Evolutionary conservation across 164 flowering plant genomes (phyloP), one percentile per base, ranked within the genome.

Genomic region (Echeveria elegans): DNA sequence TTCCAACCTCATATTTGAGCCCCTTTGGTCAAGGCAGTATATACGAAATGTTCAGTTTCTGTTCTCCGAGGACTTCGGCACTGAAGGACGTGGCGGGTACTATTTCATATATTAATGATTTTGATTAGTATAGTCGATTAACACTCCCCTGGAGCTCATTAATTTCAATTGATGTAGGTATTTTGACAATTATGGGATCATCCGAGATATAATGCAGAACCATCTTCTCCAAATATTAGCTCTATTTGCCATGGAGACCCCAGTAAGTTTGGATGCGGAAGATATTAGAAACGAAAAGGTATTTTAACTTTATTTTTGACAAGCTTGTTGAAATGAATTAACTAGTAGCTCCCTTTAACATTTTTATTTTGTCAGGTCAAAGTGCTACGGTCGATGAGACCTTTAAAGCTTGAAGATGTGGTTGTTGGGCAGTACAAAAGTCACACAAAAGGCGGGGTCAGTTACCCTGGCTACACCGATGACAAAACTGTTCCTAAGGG

Each of bases 251-350:
- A 92, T 92, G 98, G 98, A 92, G 75, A 77, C 98, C 43, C 98
- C 98, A 24, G 93, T 90, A 69, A 90, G 86, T 80, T 79, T 92
- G 68, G 96, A 90, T 76, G 98, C 82, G 1, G 98, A 90, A 72
- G 98, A 92, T 74, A 78, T 92, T 26, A 77, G 96, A 72, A 90
- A 87, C 72, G 98, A 92, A 73, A 92, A 90, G 98, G 98, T 89
- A 69, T 43, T 43, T 43, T n/a, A n/a, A n/a, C n/a, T n/a, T n/a
- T n/a, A n/a, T n/a, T n/a, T n/a, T n/a, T n/a, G n/a, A n/a, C n/a
- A n/a, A n/a, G n/a, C n/a, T n/a, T n/a, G n/a, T n/a, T n/a, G n/a
- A n/a, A n/a, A n/a, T n/a, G n/a, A n/a, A n/a, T n/a, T n/a, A n/a
- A n/a, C n/a, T n/a, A n/a, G n/a, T n/a, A n/a, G n/a, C n/a, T n/a